Conservation (phyloP, 331 rosid genomes). For the Arachis monticola region DNA sequence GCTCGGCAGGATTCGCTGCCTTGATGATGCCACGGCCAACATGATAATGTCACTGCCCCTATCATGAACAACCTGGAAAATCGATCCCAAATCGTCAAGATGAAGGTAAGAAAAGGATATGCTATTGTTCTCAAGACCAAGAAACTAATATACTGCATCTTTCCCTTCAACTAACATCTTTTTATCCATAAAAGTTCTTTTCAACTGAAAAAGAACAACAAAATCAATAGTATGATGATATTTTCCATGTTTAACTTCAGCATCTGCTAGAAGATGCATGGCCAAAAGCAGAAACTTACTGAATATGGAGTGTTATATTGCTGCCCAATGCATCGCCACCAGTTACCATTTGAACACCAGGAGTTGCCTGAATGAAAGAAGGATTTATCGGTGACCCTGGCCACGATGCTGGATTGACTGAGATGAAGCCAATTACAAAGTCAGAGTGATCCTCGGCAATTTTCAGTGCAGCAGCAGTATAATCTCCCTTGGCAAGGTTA, state of each 20-base stretch:
- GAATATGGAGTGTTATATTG: constrained; percentile 83
- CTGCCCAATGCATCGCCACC: constrained; percentile 93
- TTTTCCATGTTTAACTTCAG: neutral
- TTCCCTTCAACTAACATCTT: neutral
- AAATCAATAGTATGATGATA: neutral
- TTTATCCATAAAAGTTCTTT: constrained; percentile 17
- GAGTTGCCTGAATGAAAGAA: constrained; percentile 84
- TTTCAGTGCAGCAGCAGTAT: constrained; percentile 76
- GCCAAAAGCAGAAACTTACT: constrained; percentile 51
- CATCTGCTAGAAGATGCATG: constrained; percentile 4
- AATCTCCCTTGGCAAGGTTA: constrained; percentile 88
- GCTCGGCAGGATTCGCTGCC: constrained; percentile 70
- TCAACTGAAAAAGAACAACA: neutral
- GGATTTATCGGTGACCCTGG: constrained; percentile 76
- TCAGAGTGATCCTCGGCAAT: constrained; percentile 86
- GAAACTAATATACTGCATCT: neutral
- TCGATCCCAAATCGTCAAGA: constrained; percentile 11
- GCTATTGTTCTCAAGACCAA: neutral
- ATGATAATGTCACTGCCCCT: constrained; percentile 86
- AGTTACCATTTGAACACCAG: constrained; percentile 76
- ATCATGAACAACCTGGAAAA: constrained; percentile 66
- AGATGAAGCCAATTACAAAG: constrained; percentile 87
- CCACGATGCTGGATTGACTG: constrained; percentile 92
- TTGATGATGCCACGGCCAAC: constrained; percentile 92
- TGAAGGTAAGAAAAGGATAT: neutral